Percentiles rank a stretch among this genome's conserved stretches.
Evolutionary conservation across 306 rosid species (phyloP).

Genomic region (Argentina anserina): DNA sequence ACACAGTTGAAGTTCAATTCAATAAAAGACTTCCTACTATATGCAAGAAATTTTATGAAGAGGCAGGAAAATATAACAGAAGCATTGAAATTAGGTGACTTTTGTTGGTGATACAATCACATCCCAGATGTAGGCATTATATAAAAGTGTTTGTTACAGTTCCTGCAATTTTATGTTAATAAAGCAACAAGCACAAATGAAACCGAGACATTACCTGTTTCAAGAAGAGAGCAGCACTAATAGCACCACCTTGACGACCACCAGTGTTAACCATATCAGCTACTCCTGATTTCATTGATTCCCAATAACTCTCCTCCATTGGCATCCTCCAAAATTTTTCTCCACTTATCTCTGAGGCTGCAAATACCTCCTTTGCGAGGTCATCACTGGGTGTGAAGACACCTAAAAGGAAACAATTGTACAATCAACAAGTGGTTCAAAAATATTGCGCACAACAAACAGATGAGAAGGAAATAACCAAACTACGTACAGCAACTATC

Average conservation of each 20-base stretch:
- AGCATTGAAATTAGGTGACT: not conserved
- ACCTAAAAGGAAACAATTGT: slow-evolving; percentile 43
- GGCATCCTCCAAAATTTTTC: slow-evolving; percentile 98
- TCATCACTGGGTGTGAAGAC: slow-evolving; percentile 93
- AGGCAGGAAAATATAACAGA: not conserved
- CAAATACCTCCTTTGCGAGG: slow-evolving; percentile 75
- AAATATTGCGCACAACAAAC: no score
- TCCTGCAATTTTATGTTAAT: not conserved
- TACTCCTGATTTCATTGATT: slow-evolving; percentile 86
- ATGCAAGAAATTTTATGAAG: not conserved
- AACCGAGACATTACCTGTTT: slow-evolving; percentile 63
- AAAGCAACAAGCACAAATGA: not conserved
- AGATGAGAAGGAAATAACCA: not conserved
- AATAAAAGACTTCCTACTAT: not conserved
- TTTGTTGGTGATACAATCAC: not conserved
- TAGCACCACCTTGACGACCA: slow-evolving; percentile 82
- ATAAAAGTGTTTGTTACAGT: no score
- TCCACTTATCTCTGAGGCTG: slow-evolving; percentile 80
- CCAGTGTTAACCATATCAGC: slow-evolving; percentile 98
- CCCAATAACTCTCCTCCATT: slow-evolving; percentile 97
- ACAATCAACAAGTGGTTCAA: not conserved
- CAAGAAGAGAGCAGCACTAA: slow-evolving; percentile 89
- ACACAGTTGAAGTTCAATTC: slow-evolving; percentile 9
- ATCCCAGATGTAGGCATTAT: no score
- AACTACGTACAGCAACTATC: not conserved